phyloP scores from a whole-genome alignment of 2,329 filamentous ascomycete genomes.

The Davidsoniella australis region DNA sequence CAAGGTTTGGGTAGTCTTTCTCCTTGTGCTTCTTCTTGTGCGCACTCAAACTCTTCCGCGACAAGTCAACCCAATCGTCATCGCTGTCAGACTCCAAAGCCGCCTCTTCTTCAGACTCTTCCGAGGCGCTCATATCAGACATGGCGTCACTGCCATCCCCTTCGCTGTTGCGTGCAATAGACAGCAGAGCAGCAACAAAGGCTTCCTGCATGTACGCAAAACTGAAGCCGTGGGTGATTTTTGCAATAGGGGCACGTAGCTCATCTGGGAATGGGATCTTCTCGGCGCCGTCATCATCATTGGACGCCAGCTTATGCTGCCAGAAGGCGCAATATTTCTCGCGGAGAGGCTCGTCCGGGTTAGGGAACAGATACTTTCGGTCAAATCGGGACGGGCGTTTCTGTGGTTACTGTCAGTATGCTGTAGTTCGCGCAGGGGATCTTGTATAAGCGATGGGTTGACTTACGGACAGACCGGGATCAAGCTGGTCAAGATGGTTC shows the following conservation, averaged over 20 bases:
- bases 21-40: neutral
- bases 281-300: conserved; percentile 16
- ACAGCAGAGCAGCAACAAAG: conserved; percentile 45
- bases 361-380: conserved; percentile 47
- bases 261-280: conserved; percentile 40
- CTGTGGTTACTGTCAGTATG: conserved; percentile 18
- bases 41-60: neutral
- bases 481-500: conserved; percentile 47
- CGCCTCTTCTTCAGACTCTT: conserved; percentile 10
- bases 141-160: conserved; percentile 11
- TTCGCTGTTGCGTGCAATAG: conserved; percentile 29
- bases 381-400: conserved; percentile 52
- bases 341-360: conserved; percentile 37
- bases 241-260: conserved; percentile 40
- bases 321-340: conserved; percentile 45
- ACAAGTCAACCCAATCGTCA: conserved; percentile 24
- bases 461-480: conserved; percentile 43
- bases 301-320: conserved; percentile 37
- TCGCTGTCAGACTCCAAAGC: conserved; percentile 10
- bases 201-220: conserved; percentile 57
- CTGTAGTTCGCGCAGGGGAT: neutral
- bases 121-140: neutral
- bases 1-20: conserved; percentile 19
- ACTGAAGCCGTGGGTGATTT: conserved; percentile 46
- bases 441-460: neutral